A percentile compares a stretch with the other conserved stretches of the same genome.
These are phyloP conservation scores for Ustilago sp. DNA, from an alignment of 1,284 basidiomycete species.

Conservation along the genomic window DNA sequence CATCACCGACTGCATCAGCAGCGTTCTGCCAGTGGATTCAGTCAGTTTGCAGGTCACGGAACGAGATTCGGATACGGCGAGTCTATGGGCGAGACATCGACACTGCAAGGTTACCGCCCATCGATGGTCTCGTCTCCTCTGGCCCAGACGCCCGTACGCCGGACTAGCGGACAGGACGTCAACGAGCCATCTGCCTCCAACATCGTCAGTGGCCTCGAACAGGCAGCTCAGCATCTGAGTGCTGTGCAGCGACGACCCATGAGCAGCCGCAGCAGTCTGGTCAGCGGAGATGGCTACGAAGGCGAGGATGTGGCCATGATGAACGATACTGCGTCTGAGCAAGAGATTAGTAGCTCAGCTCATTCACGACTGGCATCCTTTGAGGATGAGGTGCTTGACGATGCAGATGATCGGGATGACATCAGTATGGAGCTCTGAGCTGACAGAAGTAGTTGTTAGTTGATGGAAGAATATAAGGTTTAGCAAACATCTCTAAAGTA, in stretches of 20 bases:
- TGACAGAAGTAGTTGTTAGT: neutral
- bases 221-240: conserved; percentile 31
- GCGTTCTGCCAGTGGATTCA: conserved; percentile 45
- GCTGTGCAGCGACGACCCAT: conserved; percentile 11
- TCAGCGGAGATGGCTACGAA: conserved; percentile 7
- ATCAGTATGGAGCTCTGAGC: conserved; percentile 42
- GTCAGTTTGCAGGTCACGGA: conserved; percentile 21
- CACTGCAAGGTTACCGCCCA: conserved; percentile 32
- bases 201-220: conserved; percentile 27
- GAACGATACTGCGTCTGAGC: conserved; percentile 29
- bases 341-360: conserved; percentile 8
- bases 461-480: neutral
- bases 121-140: conserved; percentile 48
- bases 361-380: conserved; percentile 27
- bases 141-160: conserved; percentile 37
- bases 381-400: conserved; percentile 31
- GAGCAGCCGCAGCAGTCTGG: conserved; percentile 27
- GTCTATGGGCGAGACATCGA: conserved; percentile 45
- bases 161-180: conserved; percentile 20
- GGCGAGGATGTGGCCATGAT: conserved; percentile 38
- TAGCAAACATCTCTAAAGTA: neutral
- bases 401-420: conserved; percentile 33
- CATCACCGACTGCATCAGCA: conserved; percentile 51
- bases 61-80: conserved; percentile 36
- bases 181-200: conserved; percentile 4